Percentiles rank a stretch among this genome's conserved stretches.
These are phyloP conservation scores for Knufia fluminis DNA, from an alignment of 2,329 filamentous ascomycete species.

Conservation along the genomic window DNA sequence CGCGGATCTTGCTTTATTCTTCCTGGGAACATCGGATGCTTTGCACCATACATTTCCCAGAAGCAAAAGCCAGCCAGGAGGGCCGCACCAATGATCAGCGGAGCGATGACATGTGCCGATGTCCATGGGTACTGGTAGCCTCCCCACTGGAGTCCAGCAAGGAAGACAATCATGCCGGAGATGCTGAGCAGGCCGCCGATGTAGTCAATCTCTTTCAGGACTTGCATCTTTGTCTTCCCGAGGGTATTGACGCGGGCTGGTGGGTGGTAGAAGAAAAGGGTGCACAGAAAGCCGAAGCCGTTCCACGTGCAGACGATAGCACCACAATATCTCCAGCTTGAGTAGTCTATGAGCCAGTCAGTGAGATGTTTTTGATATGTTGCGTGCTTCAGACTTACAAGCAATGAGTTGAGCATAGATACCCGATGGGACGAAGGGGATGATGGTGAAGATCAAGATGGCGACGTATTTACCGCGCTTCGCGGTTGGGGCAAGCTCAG, in stretches of 20 bases:
- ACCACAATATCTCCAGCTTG: background rate
- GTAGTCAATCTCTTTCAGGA: conserved; percentile 41
- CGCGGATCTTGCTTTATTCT: conserved; percentile 40
- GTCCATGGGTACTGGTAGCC: conserved; percentile 40
- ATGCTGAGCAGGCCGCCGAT: conserved; percentile 42
- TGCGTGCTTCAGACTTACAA: conserved; percentile 3
- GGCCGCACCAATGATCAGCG: conserved; percentile 36
- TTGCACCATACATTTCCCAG: conserved; percentile 39
- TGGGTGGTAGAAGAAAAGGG: conserved; percentile 37
- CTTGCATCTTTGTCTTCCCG: conserved; percentile 24
- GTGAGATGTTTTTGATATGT: background rate
- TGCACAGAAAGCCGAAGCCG: conserved; percentile 32
- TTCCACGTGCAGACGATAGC: conserved; percentile 11
- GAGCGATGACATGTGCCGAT: conserved; percentile 36
- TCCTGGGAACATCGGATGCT: conserved; percentile 38
- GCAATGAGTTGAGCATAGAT: conserved; percentile 52
- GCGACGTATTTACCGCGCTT: conserved; percentile 57
- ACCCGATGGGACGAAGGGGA: conserved; percentile 54
- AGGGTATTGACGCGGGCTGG: conserved; percentile 33
- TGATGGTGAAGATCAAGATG: conserved; percentile 50
- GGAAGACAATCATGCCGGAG: conserved; percentile 37
- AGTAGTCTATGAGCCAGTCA: background rate
- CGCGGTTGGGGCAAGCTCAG: conserved; percentile 58
- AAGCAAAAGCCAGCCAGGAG: conserved; percentile 33
- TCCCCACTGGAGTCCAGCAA: conserved; percentile 43